Conservation (phyloP, 129 eudicot genomes). For the Smallanthus sonchifolius region DNA sequence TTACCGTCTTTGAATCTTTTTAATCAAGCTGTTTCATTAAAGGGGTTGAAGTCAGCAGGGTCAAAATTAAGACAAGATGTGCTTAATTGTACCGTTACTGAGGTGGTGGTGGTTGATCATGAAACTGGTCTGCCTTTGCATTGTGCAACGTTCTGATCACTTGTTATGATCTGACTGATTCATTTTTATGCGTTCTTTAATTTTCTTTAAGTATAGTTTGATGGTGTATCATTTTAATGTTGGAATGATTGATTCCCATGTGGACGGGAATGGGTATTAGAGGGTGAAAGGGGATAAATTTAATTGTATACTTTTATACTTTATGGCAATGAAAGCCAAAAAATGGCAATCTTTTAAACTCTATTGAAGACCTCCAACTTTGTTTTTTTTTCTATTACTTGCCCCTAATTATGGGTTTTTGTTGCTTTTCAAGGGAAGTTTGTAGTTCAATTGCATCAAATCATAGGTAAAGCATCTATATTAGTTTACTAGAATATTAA, state of each 20-base stretch:
- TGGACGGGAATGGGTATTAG: constrained; percentile 22
- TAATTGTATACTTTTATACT: constrained; percentile 33
- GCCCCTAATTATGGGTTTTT: not conserved
- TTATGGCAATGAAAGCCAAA: constrained; percentile 25
- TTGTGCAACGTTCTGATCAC: constrained; percentile 59
- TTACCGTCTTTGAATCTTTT: constrained; percentile 81
- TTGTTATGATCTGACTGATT: constrained; percentile 8
- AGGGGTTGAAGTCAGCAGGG: constrained; percentile 92
- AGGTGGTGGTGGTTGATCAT: constrained; percentile 63
- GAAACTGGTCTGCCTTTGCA: constrained; percentile 77
- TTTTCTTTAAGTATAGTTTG: constrained; percentile 7
- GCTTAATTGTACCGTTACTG: constrained; percentile 54
- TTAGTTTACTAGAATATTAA: too few species aligned
- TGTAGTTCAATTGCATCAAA: not conserved
- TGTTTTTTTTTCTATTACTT: not conserved
- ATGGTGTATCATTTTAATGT: constrained; percentile 21
- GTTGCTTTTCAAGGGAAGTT: not conserved
- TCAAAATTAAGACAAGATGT: constrained; percentile 90
- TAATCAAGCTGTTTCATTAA: constrained; percentile 74
- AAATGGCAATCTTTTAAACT: constrained; percentile 21
- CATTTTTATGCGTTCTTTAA: constrained; percentile 15
- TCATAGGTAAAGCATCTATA: not conserved
- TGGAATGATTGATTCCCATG: constrained; percentile 21
- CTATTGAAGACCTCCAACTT: not conserved
- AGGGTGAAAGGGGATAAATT: constrained; percentile 18